Base-by-base conservation (phyloP, 257 asterid species). In the Pogostemon cablin region DNA sequence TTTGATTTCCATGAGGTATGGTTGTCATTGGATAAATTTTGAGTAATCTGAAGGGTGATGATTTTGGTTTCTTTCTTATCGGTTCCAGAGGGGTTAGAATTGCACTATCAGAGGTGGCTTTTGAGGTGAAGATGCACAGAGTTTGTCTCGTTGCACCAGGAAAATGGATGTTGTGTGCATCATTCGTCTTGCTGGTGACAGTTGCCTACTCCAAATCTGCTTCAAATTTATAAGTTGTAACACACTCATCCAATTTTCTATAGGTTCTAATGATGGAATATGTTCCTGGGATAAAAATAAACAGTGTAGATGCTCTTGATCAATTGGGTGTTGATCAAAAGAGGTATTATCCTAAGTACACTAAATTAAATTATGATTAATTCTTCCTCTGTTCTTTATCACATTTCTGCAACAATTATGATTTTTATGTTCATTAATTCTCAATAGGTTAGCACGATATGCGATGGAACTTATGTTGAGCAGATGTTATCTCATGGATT, bases 101-200 rank as follows among this genome's bases (percentile, higher is more conserved):
- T 71, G 95, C 84, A 9, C 55, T 93, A 49, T 72, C 81, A 3
- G 95, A 87, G 79, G 96, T 71, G 73, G 87, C 78, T 70, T 80
- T 87, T 71, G 87, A 89, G 65, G 86, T 91, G 48, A 84, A 87
- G 67, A 85, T 87, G 95, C 96, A 80, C 58, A 81, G 74, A 74
- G 98, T 93, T 60, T 93, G 99, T 38, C 85, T 86, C 35, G 99
- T 93, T 44, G 99, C 98, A 7, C 99, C 99, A 0, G 95, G 96
- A 71, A 93, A 93, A 80, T 93, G 97, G 97, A 93, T 93, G 99
- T 54, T 93, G 54, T 89, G 96, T 64, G 99, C 95, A 37, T 86
- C 99, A 39, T 93, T 93, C 82, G 55, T 79, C 69, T 86, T 93
- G 59, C 99, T 96, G 0, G 89, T 83, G 72, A 80, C 70, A 54